Evolutionary conservation across 1,284 basidiomycete species (phyloP).

Genomic region (Grifola frondosa): DNA sequence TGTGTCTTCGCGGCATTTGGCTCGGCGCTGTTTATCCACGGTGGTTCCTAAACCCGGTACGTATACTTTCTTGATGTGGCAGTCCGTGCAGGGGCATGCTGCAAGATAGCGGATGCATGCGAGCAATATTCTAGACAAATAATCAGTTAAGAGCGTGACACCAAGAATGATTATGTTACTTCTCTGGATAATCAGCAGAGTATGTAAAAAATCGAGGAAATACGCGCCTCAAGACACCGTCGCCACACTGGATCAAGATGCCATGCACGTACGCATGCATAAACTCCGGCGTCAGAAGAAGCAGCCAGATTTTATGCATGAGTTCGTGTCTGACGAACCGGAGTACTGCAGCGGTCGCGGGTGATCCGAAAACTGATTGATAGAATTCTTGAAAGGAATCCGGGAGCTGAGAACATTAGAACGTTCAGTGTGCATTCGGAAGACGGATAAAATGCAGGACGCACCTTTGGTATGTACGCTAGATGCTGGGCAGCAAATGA

Average conservation of each 20-base stretch:
- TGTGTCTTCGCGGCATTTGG: constrained; percentile 2
- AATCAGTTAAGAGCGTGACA: constrained; percentile 16
- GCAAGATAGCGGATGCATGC: constrained; percentile 18
- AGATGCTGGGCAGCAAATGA: constrained; percentile 21
- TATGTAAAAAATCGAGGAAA: constrained; percentile 28
- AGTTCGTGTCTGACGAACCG: constrained; percentile 22
- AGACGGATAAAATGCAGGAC: no score
- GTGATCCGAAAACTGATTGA: constrained; percentile 8
- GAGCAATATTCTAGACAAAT: constrained; percentile 15
- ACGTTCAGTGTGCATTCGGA: no score
- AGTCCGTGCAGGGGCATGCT: constrained; percentile 30
- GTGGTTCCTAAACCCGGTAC: constrained; percentile 12
- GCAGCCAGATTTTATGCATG: constrained; percentile 22
- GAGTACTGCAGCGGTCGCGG: constrained; percentile 17
- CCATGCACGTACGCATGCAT: constrained; percentile 27
- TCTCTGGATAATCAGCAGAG: constrained; percentile 33
- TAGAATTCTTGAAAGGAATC: constrained; percentile 29
- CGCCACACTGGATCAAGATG: constrained; percentile 21
- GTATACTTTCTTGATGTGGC: constrained; percentile 21
- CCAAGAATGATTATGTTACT: constrained; percentile 20
- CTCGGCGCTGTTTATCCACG: constrained; percentile 1
- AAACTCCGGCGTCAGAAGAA: constrained; percentile 24
- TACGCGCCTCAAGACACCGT: constrained; percentile 19
- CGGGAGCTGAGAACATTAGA: no score
- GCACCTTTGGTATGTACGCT: constrained; percentile 31